These are phyloP conservation scores for Jacaranda copaia DNA, from an alignment of 257 asterid genomes.

Conservation along the genomic window DNA sequence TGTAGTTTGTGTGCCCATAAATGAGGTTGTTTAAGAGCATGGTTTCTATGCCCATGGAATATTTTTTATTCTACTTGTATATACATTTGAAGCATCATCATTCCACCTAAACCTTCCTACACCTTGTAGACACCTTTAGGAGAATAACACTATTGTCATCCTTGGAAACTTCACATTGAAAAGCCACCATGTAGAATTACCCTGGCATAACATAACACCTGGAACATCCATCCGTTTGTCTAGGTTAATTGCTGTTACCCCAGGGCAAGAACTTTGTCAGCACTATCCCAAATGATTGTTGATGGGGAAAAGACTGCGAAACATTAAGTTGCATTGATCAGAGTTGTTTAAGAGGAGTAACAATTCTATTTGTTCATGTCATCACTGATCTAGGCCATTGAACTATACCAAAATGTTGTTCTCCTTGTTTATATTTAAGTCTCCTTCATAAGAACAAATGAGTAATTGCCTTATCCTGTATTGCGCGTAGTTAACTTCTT, in stretches of 20 bases:
- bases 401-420: not conserved
- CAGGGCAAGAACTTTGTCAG: not conserved
- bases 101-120: no score
- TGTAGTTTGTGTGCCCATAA: not conserved
- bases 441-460: not conserved
- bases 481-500: conserved; percentile 4
- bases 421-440: not conserved
- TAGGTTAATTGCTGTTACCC: not conserved
- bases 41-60: no score
- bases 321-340: not conserved
- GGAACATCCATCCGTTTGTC: no score
- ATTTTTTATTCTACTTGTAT: no score
- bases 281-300: not conserved
- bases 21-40: no score
- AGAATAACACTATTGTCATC: no score
- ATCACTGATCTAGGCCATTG: not conserved
- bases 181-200: no score
- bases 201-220: no score
- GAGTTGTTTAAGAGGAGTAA: not conserved
- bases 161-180: no score
- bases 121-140: no score
- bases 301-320: not conserved
- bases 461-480: not conserved
- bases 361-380: not conserved
- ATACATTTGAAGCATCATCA: no score